Evolutionary conservation across 1,139 yeast genomes (phyloP).

Genomic region (Kazachstania sp.): DNA sequence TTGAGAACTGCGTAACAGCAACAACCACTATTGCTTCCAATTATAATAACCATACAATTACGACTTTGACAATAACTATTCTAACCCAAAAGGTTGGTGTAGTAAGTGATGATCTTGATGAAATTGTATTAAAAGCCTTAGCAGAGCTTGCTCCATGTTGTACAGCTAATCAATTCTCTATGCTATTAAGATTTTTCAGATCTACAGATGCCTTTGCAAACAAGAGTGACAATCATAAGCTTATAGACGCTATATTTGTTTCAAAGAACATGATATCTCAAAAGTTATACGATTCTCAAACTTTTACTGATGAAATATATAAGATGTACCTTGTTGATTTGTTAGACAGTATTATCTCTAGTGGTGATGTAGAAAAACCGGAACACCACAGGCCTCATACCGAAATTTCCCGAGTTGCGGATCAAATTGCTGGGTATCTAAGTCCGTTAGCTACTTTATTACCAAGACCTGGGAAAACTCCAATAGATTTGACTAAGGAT

Average conservation of each 20-base stretch:
- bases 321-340: conserved; percentile 55
- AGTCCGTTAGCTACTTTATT: conserved; percentile 68
- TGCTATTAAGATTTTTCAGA: conserved; percentile 42
- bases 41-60: conserved; percentile 66
- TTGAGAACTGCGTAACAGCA: conserved; percentile 61
- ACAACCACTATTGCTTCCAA: conserved; percentile 61
- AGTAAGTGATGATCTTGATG: conserved; percentile 34
- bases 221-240: conserved; percentile 30
- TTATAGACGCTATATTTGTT: conserved; percentile 36
- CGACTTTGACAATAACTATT: conserved; percentile 75
- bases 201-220: conserved; percentile 31
- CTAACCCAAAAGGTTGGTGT: conserved; percentile 69
- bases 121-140: conserved; percentile 42
- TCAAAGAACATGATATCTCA: conserved; percentile 49
- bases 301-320: conserved; percentile 39
- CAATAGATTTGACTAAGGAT: conserved; percentile 33
- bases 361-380: conserved; percentile 73
- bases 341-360: conserved; percentile 56
- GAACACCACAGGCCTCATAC: conserved; percentile 78
- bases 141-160: conserved; percentile 45
- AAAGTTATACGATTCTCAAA: conserved; percentile 33
- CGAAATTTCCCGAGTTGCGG: conserved; percentile 71
- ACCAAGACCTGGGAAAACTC: conserved; percentile 46
- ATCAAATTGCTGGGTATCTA: conserved; percentile 58
- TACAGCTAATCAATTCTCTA: conserved; percentile 45